A percentile compares a stretch with the other conserved stretches of the same genome.
Evolutionary conservation across 2,329 filamentous ascomycete genomes (phyloP).

Genomic region (Pleomassaria siparia): DNA sequence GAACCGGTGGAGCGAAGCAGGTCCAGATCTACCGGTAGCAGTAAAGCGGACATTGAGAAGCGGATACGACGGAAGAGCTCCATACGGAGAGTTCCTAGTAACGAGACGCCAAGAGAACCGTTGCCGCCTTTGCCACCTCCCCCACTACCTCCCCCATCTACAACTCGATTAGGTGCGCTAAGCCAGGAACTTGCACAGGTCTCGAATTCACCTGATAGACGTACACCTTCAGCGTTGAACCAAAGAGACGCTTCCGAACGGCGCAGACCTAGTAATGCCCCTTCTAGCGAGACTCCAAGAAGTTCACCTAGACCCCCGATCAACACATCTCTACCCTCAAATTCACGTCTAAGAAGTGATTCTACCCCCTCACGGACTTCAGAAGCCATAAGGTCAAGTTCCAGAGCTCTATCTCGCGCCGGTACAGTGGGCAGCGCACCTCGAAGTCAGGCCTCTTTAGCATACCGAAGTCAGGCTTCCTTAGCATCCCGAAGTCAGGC

Average conservation of each 20-base stretch:
- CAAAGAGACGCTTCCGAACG: neutral
- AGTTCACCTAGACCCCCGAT: neutral
- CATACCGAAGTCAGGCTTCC: too few species aligned
- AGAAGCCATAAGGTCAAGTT: conserved; percentile 5
- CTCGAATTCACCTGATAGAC: neutral
- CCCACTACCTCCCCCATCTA: neutral
- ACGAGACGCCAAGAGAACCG: conserved; percentile 1
- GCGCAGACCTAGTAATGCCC: neutral
- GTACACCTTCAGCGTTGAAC: neutral
- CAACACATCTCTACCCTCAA: neutral
- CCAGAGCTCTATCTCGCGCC: conserved; percentile 11
- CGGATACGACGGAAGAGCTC: conserved; percentile 1
- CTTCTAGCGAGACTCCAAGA: neutral
- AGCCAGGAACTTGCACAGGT: too few species aligned
- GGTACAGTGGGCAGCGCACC: conserved; percentile 5
- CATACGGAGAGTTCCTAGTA: neutral
- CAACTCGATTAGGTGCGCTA: too few species aligned
- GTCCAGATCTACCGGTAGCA: neutral
- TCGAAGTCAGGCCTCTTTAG: too few species aligned
- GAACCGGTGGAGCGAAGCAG: neutral
- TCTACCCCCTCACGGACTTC: conserved; percentile 10
- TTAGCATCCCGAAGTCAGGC: too few species aligned
- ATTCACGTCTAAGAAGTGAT: conserved; percentile 6
- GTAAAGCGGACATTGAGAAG: neutral
- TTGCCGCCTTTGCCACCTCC: conserved; percentile 5